Conservation (phyloP, 371 early-diverging fungal genomes). For the Capillidium rhysosporum region DNA sequence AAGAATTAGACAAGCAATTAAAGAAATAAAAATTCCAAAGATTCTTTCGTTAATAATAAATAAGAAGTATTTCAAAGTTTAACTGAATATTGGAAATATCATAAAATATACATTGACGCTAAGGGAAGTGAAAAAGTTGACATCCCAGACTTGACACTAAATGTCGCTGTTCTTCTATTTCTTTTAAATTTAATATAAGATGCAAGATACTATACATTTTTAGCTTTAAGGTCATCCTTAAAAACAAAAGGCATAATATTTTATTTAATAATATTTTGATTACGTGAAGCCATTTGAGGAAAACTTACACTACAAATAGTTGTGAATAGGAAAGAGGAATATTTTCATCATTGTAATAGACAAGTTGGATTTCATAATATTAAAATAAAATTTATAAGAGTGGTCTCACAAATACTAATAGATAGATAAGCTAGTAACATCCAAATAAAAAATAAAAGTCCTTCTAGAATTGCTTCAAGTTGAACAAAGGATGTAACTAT, state of each 20-base stretch:
- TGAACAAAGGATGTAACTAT: slow-evolving; percentile 93
- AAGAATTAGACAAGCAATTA: too few species aligned
- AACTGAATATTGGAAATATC: slow-evolving; percentile 31
- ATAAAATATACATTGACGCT: slow-evolving; percentile 82
- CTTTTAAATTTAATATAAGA: slow-evolving; percentile 14
- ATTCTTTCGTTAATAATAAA: too few species aligned
- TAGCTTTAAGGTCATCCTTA: slow-evolving; percentile 84
- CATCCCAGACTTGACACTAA: slow-evolving; percentile 20
- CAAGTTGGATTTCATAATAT: slow-evolving; percentile 84
- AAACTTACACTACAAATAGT: slow-evolving; percentile 37
- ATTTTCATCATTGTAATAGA: slow-evolving; percentile 46
- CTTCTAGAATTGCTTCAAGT: slow-evolving; percentile 77
- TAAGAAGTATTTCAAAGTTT: too few species aligned
- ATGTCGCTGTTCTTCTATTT: slow-evolving; percentile 9
- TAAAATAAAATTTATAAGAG: slow-evolving; percentile 59
- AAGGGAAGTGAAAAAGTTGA: slow-evolving; percentile 80
- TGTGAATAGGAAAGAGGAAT: slow-evolving; percentile 25
- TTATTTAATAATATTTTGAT: slow-evolving; percentile 43
- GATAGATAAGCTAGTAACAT: slow-evolving; percentile 66
- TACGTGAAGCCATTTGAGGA: slow-evolving; percentile 28
- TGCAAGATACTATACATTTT: slow-evolving; percentile 67
- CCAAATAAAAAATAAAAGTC: slow-evolving; percentile 57
- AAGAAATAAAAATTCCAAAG: too few species aligned
- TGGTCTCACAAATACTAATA: slow-evolving; percentile 44
- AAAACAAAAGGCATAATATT: slow-evolving; percentile 92